Evolutionary conservation across 495 filamentous ascomycete genomes (phyloP).

Genomic region (Penicillium dipodomyicola): DNA sequence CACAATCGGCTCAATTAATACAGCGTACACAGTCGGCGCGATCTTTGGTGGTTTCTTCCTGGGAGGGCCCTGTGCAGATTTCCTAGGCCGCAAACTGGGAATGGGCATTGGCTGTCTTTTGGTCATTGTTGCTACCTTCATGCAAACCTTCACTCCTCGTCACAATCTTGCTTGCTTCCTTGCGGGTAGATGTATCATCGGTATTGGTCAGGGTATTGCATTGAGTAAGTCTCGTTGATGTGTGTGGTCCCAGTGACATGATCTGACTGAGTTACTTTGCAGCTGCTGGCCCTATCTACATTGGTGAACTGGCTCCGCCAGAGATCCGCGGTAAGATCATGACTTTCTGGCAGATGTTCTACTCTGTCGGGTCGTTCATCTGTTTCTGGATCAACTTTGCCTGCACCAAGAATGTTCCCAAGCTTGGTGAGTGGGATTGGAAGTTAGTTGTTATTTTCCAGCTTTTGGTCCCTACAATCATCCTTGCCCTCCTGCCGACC

Average conservation of each 20-base stretch:
- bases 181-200: constrained; percentile 59
- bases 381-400: constrained; percentile 62
- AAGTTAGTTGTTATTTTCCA: constrained; percentile 63
- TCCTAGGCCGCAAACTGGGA: constrained; percentile 54
- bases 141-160: constrained; percentile 58
- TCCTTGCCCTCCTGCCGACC: constrained; percentile 51
- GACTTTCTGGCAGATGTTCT: constrained; percentile 69
- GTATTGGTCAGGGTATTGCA: constrained; percentile 63
- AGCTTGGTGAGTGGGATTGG: constrained; percentile 61
- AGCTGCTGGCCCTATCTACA: constrained; percentile 61
- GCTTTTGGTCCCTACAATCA: constrained; percentile 53
- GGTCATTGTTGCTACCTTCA: constrained; percentile 59
- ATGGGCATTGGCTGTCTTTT: constrained; percentile 57
- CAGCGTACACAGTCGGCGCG: constrained; percentile 61
- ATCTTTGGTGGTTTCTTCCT: constrained; percentile 62
- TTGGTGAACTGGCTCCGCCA: constrained; percentile 57
- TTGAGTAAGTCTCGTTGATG: constrained; percentile 47
- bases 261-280: constrained; percentile 7
- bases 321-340: constrained; percentile 63
- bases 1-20: constrained; percentile 57
- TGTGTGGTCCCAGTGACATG: background rate
- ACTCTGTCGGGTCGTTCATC: constrained; percentile 61
- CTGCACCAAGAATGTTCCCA: constrained; percentile 48
- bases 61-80: constrained; percentile 56
- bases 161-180: constrained; percentile 59